phyloP scores from a whole-genome alignment of 2,329 filamentous ascomycete genomes.

The Amauroascus niger region DNA sequence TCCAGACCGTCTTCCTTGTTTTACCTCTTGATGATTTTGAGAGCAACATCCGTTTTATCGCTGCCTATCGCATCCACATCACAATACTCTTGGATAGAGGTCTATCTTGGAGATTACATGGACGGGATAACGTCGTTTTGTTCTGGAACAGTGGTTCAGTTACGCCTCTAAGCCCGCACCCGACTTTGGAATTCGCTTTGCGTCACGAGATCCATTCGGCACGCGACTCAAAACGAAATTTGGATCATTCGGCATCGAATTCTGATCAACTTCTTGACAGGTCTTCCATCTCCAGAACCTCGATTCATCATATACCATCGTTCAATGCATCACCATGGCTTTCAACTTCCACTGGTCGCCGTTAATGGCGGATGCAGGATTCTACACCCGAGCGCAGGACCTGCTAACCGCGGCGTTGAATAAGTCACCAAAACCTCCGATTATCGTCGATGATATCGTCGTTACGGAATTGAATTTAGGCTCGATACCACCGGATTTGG shows the following conservation, averaged over 20 bases:
- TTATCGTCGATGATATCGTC: slow-evolving; percentile 98
- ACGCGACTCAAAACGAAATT: slow-evolving; percentile 7
- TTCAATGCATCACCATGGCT: slow-evolving; percentile 55
- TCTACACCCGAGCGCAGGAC: slow-evolving; percentile 83
- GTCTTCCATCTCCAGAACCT: background rate
- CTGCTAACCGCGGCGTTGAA: slow-evolving; percentile 91
- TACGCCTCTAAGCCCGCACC: background rate
- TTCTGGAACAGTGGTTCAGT: background rate
- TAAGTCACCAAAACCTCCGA: slow-evolving; percentile 94
- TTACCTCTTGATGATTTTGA: background rate
- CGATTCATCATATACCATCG: background rate
- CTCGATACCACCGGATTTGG: slow-evolving; percentile 84
- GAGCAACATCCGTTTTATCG: background rate
- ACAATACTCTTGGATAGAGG: background rate
- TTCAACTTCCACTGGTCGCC: slow-evolving; percentile 99
- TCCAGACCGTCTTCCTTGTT: slow-evolving; percentile 7
- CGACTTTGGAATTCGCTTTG: slow-evolving; percentile 2
- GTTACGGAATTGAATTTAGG: slow-evolving; percentile 96
- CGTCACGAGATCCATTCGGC: slow-evolving; percentile 1
- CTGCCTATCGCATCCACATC: background rate
- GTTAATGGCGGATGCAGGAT: slow-evolving; percentile 84
- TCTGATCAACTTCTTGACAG: background rate
- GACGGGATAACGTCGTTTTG: background rate
- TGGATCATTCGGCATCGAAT: background rate
- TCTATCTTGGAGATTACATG: background rate